Conservation (phyloP, 345 rosid species). For the Moricandia arvensis region DNA sequence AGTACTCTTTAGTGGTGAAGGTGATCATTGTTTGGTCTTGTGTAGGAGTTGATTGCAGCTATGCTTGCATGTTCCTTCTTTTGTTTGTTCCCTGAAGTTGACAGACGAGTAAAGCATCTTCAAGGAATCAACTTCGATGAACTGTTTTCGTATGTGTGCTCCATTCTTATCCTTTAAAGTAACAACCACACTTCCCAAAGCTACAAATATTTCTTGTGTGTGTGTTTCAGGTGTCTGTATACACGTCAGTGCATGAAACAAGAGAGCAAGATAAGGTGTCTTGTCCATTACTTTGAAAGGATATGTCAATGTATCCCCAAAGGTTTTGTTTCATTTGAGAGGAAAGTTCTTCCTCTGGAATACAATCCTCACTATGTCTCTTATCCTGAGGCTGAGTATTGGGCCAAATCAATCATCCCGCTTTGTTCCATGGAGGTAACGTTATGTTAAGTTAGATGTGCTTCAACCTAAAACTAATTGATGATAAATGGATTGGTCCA, state of each 20-base stretch:
- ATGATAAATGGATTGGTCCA: too few relatives aligned
- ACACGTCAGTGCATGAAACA: constrained; percentile 46
- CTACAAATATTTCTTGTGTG: constrained; percentile 8
- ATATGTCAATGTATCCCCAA: constrained; percentile 56
- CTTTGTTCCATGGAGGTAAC: constrained; percentile 77
- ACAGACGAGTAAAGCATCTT: constrained; percentile 54
- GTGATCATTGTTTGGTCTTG: not conserved
- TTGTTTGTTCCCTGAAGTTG: constrained; percentile 65
- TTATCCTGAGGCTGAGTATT: constrained; percentile 54
- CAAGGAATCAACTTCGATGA: constrained; percentile 69
- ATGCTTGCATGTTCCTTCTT: constrained; percentile 36
- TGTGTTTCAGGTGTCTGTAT: constrained; percentile 48
- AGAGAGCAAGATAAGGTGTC: constrained; percentile 68
- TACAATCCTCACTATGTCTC: constrained; percentile 35
- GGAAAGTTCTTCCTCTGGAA: constrained; percentile 59
- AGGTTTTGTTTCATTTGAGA: constrained; percentile 82
- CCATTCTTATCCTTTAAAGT: not conserved
- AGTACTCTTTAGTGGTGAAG: too few relatives aligned
- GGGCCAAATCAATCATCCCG: constrained; percentile 57
- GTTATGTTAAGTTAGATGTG: too few relatives aligned
- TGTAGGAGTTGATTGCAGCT: constrained; percentile 34
- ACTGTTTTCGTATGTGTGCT: constrained; percentile 66
- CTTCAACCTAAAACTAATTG: too few relatives aligned
- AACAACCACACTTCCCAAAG: not conserved
- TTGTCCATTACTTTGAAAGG: constrained; percentile 52